phyloP scores from a whole-genome alignment of 805 yeast species.

The Isabelozyma rhagii region DNA sequence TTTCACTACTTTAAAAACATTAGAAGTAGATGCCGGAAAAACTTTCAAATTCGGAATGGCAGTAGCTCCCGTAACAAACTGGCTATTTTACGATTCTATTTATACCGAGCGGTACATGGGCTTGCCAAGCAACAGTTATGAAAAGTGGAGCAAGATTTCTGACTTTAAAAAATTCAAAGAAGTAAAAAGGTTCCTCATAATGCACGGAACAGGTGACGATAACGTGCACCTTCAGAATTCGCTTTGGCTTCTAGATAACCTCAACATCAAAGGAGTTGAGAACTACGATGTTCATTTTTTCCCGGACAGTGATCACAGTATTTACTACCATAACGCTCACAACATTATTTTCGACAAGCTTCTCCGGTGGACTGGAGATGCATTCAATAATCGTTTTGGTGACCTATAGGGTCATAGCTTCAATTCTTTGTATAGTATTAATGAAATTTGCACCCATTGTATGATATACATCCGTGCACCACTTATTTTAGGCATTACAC shows the following conservation, averaged over 20 bases:
- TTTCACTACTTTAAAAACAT: constrained; percentile 81
- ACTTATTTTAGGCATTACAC: not conserved
- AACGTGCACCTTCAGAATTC: constrained; percentile 95
- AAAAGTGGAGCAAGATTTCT: constrained; percentile 47
- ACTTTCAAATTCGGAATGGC: constrained; percentile 87
- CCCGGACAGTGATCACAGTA: constrained; percentile 92
- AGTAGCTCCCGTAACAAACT: constrained; percentile 96
- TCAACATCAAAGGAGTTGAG: constrained; percentile 51
- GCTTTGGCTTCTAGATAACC: constrained; percentile 67
- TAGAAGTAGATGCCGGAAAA: constrained; percentile 74
- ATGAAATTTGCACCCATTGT: not conserved
- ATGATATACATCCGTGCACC: not conserved
- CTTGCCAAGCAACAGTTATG: constrained; percentile 68
- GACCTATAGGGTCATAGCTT: not conserved
- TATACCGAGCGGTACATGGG: constrained; percentile 96
- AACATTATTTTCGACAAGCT: constrained; percentile 69
- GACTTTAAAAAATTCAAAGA: constrained; percentile 56
- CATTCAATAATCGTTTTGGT: constrained; percentile 48
- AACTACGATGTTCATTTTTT: constrained; percentile 84
- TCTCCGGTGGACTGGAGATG: constrained; percentile 62
- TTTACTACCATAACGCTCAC: constrained; percentile 76
- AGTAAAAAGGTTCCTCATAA: constrained; percentile 65
- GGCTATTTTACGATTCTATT: constrained; percentile 87
- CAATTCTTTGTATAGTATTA: not conserved
- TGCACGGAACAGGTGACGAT: constrained; percentile 98